Conservation (phyloP, 257 asterid species). For the Ballota nigra region DNA sequence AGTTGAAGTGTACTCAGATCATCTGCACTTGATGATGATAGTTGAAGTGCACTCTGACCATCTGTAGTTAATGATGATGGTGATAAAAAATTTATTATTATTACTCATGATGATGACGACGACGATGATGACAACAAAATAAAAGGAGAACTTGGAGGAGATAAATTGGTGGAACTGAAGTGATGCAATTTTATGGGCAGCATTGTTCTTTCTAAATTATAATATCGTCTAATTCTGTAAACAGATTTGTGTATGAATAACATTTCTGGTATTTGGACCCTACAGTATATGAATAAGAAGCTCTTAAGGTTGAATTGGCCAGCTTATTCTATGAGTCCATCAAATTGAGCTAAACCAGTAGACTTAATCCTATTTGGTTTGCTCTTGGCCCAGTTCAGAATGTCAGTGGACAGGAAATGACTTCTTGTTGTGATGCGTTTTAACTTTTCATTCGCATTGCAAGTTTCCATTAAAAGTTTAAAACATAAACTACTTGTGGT, state of each 20-base stretch:
- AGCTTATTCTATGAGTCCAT: not conserved
- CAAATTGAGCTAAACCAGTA: not conserved
- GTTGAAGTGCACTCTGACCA: not conserved
- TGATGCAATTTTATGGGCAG: not conserved
- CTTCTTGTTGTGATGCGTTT: not conserved
- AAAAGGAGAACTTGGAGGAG: not conserved
- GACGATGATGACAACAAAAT: not conserved
- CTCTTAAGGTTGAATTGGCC: not conserved
- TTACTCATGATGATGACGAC: no score
- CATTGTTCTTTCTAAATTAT: not conserved
- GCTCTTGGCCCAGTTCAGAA: not conserved
- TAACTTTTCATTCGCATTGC: not conserved
- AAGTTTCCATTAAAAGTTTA: not conserved
- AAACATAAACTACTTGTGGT: constrained; percentile 13
- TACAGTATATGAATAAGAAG: not conserved
- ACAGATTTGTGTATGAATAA: not conserved
- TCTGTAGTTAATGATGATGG: no score
- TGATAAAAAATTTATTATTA: no score
- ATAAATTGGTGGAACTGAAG: constrained; percentile 7
- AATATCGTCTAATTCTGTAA: not conserved
- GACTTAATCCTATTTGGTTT: not conserved
- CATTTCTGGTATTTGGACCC: not conserved
- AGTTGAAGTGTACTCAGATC: not conserved
- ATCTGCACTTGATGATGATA: not conserved
- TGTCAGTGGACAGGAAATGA: not conserved